phyloP scores from a whole-genome alignment of 2,329 filamentous ascomycete genomes.

The Zymoseptoria passerinii region DNA sequence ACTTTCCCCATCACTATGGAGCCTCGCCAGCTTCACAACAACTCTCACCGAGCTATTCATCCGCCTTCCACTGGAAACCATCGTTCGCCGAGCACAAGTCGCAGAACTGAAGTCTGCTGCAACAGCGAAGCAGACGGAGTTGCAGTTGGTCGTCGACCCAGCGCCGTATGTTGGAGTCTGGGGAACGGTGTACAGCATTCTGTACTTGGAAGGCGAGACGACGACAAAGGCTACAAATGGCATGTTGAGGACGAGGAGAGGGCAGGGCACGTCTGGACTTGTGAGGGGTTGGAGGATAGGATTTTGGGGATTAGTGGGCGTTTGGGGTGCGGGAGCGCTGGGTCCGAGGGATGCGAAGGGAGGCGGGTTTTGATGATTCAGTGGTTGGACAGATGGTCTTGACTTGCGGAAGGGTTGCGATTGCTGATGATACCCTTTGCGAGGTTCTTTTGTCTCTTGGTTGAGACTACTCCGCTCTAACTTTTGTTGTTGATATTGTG shows the following conservation, averaged over 20 bases:
- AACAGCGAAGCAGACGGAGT: conserved; percentile 24
- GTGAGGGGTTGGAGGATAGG: conserved; percentile 71
- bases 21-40: conserved; percentile 70
- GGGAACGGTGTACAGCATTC: conserved; percentile 85
- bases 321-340: conserved; percentile 62
- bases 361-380: conserved; percentile 24
- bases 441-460: neutral
- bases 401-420: neutral
- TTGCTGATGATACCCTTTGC: neutral
- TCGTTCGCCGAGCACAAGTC: conserved; percentile 80
- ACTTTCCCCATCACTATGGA: conserved; percentile 72
- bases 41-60: conserved; percentile 74
- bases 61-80: conserved; percentile 84
- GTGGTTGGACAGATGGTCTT: neutral
- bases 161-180: conserved; percentile 77
- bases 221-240: conserved; percentile 27
- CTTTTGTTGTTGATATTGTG: neutral
- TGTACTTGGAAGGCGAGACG: conserved; percentile 67
- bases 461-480: neutral
- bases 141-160: conserved; percentile 68
- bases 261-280: conserved; percentile 60
- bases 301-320: conserved; percentile 66
- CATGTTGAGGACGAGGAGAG: conserved; percentile 43
- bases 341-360: conserved; percentile 53
- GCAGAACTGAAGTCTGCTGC: conserved; percentile 11